Evolutionary conservation across 1,139 yeast genomes (phyloP).

Genomic region (Pichia sp.): DNA sequence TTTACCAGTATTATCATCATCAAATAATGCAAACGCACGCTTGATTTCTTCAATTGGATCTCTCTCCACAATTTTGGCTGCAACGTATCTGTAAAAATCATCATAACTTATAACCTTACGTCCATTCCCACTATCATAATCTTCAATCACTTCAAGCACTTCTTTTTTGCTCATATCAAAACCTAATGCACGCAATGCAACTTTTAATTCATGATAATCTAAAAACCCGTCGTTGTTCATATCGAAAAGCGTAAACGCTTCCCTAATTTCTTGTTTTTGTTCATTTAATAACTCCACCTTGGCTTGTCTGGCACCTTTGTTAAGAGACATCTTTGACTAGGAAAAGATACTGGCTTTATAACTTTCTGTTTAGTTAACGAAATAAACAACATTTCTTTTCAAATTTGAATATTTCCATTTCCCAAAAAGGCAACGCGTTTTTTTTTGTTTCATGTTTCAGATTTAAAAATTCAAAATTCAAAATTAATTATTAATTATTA

Average conservation of each 20-base stretch:
- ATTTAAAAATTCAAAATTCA: background rate
- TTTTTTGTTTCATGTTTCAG: background rate
- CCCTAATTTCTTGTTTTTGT: slow-evolving; percentile 87
- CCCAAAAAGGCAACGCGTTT: background rate
- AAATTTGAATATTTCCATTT: background rate
- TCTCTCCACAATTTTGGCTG: slow-evolving; percentile 69
- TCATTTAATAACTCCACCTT: slow-evolving; percentile 74
- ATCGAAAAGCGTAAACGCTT: slow-evolving; percentile 89
- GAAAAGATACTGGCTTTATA: too few species aligned
- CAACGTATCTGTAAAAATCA: slow-evolving; percentile 74
- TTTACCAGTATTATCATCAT: slow-evolving; percentile 82
- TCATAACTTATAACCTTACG: slow-evolving; percentile 69
- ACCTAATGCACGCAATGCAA: slow-evolving; percentile 91
- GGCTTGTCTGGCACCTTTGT: slow-evolving; percentile 29
- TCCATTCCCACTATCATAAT: slow-evolving; percentile 67
- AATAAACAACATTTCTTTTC: background rate
- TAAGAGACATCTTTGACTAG: slow-evolving; percentile 17
- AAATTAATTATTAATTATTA: too few species aligned
- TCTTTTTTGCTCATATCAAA: slow-evolving; percentile 79
- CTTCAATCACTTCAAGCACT: slow-evolving; percentile 73
- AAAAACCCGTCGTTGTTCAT: slow-evolving; percentile 85
- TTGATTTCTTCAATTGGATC: slow-evolving; percentile 91
- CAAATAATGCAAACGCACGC: slow-evolving; percentile 86
- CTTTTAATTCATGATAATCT: slow-evolving; percentile 87
- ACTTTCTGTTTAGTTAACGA: too few species aligned